Evolutionary conservation across 345 rosid genomes (phyloP), one percentile per base, ranked within the genome.

Genomic region (Clausena lansium): DNA sequence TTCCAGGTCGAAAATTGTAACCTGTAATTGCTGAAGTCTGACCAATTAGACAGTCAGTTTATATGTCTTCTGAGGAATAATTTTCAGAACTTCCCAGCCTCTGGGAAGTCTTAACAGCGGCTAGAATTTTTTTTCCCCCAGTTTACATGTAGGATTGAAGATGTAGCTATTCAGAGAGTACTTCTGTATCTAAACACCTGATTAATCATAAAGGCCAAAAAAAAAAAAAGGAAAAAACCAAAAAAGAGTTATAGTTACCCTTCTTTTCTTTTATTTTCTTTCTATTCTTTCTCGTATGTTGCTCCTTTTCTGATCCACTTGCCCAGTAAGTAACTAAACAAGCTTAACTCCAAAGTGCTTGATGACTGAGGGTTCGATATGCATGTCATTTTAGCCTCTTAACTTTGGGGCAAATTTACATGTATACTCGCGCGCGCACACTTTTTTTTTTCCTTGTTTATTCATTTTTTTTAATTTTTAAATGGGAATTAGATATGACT

Each of bases 1-100:
- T 77, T 76, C 85, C 88, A 69, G 84, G 76, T 11, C 63, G 0
- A 41, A 67, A 39, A 25, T 59, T 76, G 83, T 79, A 83, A 76
- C 75, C 33, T 71, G 79, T 81, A 83, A 75, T 77, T 77, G 81
- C 75, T 65, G 74, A 52, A 66, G 59, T 32, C 62, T 83, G 78
- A 65, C 81, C 78, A 81, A 63, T 41, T 45, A 41, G 67, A 39
- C 39, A 74, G 62, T 81, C 66, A 7, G 67, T 76, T 59, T 73
- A 9, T 70, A 75, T 64, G 65, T 64, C 69, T 2, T 39, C 39
- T 30, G 35, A 72, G 59, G 68, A 79, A 80, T 73, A 81, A 81
- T 73, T 73, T 62, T 81, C 20, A 27, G 70, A 77, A 58, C 76
- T 76, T 78, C 78, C 85, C 74, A 22, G 10, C 55, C 74, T 59